Percentiles rank a stretch among this genome's conserved stretches.
Conservation (phyloP, 129 eudicot genomes). For the Flaveria linearis region DNA sequence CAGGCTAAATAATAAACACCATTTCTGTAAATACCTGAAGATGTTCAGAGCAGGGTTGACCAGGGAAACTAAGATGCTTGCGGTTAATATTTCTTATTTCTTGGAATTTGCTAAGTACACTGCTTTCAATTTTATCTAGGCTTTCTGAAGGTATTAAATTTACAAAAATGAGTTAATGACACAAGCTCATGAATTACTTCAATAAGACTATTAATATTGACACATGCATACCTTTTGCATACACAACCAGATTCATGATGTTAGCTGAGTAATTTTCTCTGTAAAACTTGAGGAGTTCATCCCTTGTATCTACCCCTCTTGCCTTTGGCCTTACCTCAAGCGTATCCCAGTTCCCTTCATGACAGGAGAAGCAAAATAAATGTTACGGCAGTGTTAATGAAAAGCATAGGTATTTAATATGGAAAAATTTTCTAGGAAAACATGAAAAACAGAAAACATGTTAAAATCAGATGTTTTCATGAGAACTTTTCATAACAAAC, state of each 20-base stretch:
- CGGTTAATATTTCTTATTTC: slow-evolving; percentile 68
- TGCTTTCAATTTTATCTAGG: slow-evolving; percentile 68
- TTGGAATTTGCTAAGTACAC: slow-evolving; percentile 62
- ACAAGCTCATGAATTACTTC: slow-evolving; percentile 4
- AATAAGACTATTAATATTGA: background rate
- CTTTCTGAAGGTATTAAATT: slow-evolving; percentile 49
- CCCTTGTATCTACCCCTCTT: slow-evolving; percentile 79
- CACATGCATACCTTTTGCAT: slow-evolving; percentile 63
- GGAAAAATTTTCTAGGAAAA: background rate
- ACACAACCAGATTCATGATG: slow-evolving; percentile 82
- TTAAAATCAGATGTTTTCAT: slow-evolving; percentile 5
- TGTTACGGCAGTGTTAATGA: background rate
- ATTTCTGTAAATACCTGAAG: slow-evolving; percentile 63
- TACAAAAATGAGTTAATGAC: background rate
- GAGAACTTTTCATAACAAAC: background rate
- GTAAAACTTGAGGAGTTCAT: slow-evolving; percentile 83
- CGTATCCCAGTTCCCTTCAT: slow-evolving; percentile 87
- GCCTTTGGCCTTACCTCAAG: slow-evolving; percentile 84
- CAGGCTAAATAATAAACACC: background rate
- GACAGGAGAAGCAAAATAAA: background rate
- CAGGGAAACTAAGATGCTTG: slow-evolving; percentile 57
- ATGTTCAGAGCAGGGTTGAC: slow-evolving; percentile 94
- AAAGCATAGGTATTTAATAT: background rate
- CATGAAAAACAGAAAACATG: background rate
- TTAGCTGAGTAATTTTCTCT: slow-evolving; percentile 85